A percentile compares a stretch with the other conserved stretches of the same genome.
These are phyloP conservation scores for Tardiomyces digboiensis DNA, from an alignment of 1,139 yeast species.

Conservation along the genomic window DNA sequence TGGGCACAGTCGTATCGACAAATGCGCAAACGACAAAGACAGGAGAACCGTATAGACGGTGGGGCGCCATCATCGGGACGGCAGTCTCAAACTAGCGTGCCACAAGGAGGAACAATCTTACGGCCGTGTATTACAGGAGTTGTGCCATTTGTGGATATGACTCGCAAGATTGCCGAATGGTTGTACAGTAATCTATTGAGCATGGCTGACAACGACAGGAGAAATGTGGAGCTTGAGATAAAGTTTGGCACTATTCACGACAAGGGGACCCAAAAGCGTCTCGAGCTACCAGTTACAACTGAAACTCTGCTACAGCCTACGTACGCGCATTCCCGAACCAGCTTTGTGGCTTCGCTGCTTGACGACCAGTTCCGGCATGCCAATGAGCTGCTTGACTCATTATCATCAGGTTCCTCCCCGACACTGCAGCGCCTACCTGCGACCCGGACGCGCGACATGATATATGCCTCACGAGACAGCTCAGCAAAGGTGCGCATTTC, in stretches of 20 bases:
- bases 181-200: conserved; percentile 69
- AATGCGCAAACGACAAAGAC: not conserved
- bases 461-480: conserved; percentile 4
- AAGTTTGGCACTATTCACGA: conserved; percentile 74
- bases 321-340: conserved; percentile 43
- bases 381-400: conserved; percentile 37
- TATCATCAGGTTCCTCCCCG: conserved; percentile 14
- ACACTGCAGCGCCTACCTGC: conserved; percentile 7
- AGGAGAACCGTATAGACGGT: not conserved
- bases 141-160: conserved; percentile 74
- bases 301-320: conserved; percentile 58
- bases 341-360: conserved; percentile 63
- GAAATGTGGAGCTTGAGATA: conserved; percentile 68
- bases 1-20: not conserved
- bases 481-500: conserved; percentile 32
- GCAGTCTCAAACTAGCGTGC: not conserved
- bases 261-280: conserved; percentile 52
- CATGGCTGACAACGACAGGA: conserved; percentile 48
- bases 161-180: conserved; percentile 83
- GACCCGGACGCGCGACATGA: conserved; percentile 8
- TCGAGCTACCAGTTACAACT: conserved; percentile 63
- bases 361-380: conserved; percentile 57
- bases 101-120: conserved; percentile 13
- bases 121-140: conserved; percentile 52
- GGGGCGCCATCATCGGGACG: not conserved